A percentile compares a stretch with the other conserved stretches of the same genome.
These are phyloP conservation scores for Bacterosira constricta DNA, from an alignment of 108 stramenopile species.

Conservation along the genomic window DNA sequence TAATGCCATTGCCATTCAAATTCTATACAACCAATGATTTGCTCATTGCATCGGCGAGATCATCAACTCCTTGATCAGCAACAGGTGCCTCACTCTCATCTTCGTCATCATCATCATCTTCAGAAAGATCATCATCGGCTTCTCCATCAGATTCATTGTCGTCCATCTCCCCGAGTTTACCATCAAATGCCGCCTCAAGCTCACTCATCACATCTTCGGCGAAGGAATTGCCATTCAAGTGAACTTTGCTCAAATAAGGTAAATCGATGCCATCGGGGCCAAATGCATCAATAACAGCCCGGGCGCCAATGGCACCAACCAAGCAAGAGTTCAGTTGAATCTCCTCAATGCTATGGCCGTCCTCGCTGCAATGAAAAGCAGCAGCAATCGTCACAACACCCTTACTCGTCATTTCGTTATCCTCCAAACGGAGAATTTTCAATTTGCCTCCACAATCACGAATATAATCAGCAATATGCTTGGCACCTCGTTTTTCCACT, in stretches of 20 bases:
- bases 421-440: constrained; percentile 46
- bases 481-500: constrained; percentile 38
- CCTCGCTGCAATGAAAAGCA: constrained; percentile 45
- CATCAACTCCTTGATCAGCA: constrained; percentile 31
- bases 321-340: constrained; percentile 33
- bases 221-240: constrained; percentile 49
- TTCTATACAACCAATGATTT: constrained; percentile 48
- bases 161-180: constrained; percentile 45
- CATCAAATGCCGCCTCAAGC: constrained; percentile 46
- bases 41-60: constrained; percentile 44
- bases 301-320: constrained; percentile 46
- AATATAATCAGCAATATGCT: constrained; percentile 50
- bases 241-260: constrained; percentile 43
- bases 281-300: constrained; percentile 50
- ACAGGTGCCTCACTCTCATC: constrained; percentile 18
- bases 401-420: constrained; percentile 55
- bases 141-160: constrained; percentile 57
- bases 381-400: constrained; percentile 40
- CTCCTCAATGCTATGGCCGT: constrained; percentile 44
- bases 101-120: constrained; percentile 43
- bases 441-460: constrained; percentile 40
- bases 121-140: constrained; percentile 49
- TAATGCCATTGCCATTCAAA: neutral
- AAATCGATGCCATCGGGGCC: constrained; percentile 44
- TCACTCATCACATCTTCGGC: constrained; percentile 29